Base-by-base conservation (phyloP, 306 rosid species). In the Prosopis cineraria region DNA sequence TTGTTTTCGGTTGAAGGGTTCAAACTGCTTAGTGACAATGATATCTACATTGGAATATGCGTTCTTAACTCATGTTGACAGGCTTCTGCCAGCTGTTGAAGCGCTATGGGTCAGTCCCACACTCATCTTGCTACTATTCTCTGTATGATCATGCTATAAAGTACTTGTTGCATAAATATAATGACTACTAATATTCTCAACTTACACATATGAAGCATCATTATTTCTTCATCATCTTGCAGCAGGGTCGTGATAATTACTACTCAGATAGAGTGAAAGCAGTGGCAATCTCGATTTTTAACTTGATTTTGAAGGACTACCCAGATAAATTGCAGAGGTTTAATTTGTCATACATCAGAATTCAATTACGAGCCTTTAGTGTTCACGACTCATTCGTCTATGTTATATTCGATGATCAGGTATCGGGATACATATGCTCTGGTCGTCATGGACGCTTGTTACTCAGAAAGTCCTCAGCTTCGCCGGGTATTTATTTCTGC, bases 321-420 rank as follows among this genome's bases (percentile, higher is more conserved):
- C 82, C 74, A 36, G 58, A 72, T 29, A 73, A 56, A 65, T 65
- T 77, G 64, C 71, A 53, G 6, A 69, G 3, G 85, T 45, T 72
- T 20, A 33, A 19, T 55, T 52, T 41, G 25, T 77, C 25, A 50
- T 11, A 16, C 17, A 11, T 33, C 55, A 64, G 43, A 77, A 72
- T 37, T 7, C 13, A n/a, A 20, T 34, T 33, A 45, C 55, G 73
- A 20, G 40, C 75, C 65, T 7, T 27, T 47, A 24, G 10, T 67
- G 70, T 6, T 72, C n/a, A 71, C 17, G 34, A 14, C 19, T 81
- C 20, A 12, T 72, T 11, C 40, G 27, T 60, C 3, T 8, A 25
- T 72, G 31, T 65, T 53, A 63, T 43, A 63, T 43, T 66, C 27
- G 65, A 74, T 52, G n/a, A n/a, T n/a, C 79, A 82, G 85, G 45